Evolutionary conservation across 306 rosid genomes (phyloP), one percentile per base, ranked within the genome.

Genomic region (Medicago ruthenica): DNA sequence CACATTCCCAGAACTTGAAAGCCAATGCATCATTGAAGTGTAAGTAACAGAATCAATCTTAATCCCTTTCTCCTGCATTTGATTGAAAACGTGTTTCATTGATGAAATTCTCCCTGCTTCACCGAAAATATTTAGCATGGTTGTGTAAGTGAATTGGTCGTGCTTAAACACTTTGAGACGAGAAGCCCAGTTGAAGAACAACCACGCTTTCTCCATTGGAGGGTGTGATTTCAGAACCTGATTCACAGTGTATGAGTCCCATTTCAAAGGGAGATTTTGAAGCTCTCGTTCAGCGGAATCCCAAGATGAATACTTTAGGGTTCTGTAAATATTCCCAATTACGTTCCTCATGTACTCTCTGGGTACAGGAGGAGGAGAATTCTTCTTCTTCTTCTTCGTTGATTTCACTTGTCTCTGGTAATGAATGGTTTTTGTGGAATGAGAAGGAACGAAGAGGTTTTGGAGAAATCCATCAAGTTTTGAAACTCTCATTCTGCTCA

Each of bases 11-110:
- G 83, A 87, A 53, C 57, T 71, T 0, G 96, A 91, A n/a, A 82
- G 83, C 98, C 98, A 91, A 78, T 93, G 96, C 98, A 93, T 88
- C 20, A 91, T 51, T 36, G 91, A 91, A 79, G 98, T 93, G 82
- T 87, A 91, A 70, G 96, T 85, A 64, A 87, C 96, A 21, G 84
- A 86, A 73, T 89, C 98, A 47, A 88, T 62, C 77, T 83, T 86
- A 31, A 91, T 74, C 10, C 82, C 90, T 76, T 83, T 93, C 78
- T 88, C 92, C 24, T 77, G 85, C 98, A 93, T 93, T 67, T 76
- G 88, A 67, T 86, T 63, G 55, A 91, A 93, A 71, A 91, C 81
- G 71, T 79, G 81, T 58, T 85, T 87, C 98, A 91, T 93, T n/a
- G 98, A 93, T 0, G 87, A 78, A 71, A 93, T 70, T 44, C 98